Evolutionary conservation across 176 grass and related monocot species (phyloP).

Genomic region (Panicum miliaceum): DNA sequence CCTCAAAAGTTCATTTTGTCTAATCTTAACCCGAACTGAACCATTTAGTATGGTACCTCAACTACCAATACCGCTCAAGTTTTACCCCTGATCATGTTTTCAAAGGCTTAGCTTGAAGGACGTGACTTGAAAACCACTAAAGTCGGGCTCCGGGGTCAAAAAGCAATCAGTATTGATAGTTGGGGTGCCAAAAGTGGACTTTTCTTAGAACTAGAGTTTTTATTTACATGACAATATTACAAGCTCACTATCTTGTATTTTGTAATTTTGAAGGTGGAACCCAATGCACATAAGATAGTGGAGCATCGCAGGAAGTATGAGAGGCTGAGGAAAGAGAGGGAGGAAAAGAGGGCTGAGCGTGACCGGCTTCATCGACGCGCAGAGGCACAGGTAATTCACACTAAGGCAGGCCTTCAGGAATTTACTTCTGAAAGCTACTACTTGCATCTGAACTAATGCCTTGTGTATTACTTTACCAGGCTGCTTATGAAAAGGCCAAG

Average conservation of each 20-base stretch:
- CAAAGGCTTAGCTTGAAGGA: too few relatives aligned
- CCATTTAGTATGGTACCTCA: background rate
- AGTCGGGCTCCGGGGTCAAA: background rate
- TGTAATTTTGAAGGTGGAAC: conserved; percentile 72
- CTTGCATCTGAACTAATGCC: conserved; percentile 3
- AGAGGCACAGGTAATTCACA: conserved; percentile 77
- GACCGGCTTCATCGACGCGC: conserved; percentile 69
- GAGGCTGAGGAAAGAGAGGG: conserved; percentile 78
- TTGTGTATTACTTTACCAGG: conserved; percentile 54
- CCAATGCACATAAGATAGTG: conserved; percentile 95
- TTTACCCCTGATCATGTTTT: too few relatives aligned
- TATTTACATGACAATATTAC: background rate
- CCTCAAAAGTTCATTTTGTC: background rate
- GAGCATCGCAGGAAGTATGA: conserved; percentile 96
- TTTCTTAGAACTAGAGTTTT: background rate
- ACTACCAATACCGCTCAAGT: background rate
- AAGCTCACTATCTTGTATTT: background rate
- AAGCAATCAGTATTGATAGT: background rate
- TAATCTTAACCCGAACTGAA: background rate
- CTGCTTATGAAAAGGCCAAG: conserved; percentile 96
- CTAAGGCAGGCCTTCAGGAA: background rate
- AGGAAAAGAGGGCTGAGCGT: conserved; percentile 81
- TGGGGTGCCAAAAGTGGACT: background rate
- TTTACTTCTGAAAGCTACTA: background rate
- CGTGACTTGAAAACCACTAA: background rate